phyloP scores from a whole-genome alignment of 2,329 filamentous ascomycete genomes.

The Ceratocystis destructans region DNA sequence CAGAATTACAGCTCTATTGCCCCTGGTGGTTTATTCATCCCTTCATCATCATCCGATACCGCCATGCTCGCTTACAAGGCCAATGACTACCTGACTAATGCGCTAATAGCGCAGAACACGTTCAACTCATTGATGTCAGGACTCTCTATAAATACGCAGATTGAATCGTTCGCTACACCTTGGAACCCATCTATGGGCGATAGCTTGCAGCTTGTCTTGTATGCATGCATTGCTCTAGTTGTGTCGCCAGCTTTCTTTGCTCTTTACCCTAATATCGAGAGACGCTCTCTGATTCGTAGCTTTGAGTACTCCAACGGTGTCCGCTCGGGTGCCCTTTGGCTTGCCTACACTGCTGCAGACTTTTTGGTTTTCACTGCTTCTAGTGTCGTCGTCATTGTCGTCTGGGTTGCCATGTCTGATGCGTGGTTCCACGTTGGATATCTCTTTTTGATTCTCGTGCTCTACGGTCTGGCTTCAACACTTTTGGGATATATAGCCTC shows the following conservation, averaged over 20 bases:
- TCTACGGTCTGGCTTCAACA: conserved; percentile 68
- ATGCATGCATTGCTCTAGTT: conserved; percentile 65
- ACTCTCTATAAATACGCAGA: conserved; percentile 56
- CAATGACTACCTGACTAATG: conserved; percentile 43
- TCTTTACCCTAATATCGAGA: conserved; percentile 76
- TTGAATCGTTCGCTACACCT: conserved; percentile 60
- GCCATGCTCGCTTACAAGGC: conserved; percentile 54
- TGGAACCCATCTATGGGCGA: conserved; percentile 56
- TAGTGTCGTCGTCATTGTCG: conserved; percentile 39
- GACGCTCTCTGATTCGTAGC: conserved; percentile 63
- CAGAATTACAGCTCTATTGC: conserved; percentile 52
- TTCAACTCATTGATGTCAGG: conserved; percentile 54
- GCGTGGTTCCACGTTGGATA: conserved; percentile 71
- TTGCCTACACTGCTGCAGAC: conserved; percentile 71
- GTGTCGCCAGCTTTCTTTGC: conserved; percentile 78
- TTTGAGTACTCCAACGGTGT: conserved; percentile 90
- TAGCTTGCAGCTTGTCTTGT: conserved; percentile 64
- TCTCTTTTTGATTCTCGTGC: conserved; percentile 63
- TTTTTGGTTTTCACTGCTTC: conserved; percentile 53
- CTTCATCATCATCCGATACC: conserved; percentile 33
- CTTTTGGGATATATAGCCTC: conserved; percentile 71
- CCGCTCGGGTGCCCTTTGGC: conserved; percentile 66
- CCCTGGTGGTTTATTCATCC: conserved; percentile 69
- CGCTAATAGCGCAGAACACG: conserved; percentile 51
- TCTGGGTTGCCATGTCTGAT: conserved; percentile 51